Base-by-base conservation (phyloP, 768 basidiomycete genomes). In the Filobasidium wieringae region DNA sequence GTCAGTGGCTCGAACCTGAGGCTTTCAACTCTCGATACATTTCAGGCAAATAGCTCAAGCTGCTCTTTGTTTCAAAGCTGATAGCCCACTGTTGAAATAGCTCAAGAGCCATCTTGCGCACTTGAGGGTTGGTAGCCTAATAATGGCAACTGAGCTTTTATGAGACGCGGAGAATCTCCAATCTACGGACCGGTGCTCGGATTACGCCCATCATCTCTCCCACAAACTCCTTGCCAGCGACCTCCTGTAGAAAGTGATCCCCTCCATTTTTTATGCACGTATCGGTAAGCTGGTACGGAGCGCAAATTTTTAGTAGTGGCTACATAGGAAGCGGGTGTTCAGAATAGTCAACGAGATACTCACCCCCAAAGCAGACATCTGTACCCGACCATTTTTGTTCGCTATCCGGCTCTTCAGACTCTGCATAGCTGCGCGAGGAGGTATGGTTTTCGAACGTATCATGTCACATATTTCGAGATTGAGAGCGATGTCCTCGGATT, bases 381-480 rank as follows among this genome's bases (percentile, higher is more conserved):
- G 89, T 7, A 93, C 91, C 65, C 97, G 93, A 0, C 90, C 91
- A 72, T 99, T 99, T 81, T 86, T 87, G 76, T 93, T 88, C 67
- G 85, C 84, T 51, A 97, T 77, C 51, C 92, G 81, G 26, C 84
- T 81, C 75, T 90, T 90, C 68, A 99, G 78, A 19, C 85, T 82
- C 58, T 85, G 85, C 84, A 91, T 87, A 4, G 93, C 86, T 60
- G 86, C 83, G 75, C 86, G 86, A 17, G 92, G 84, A 17, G 81
- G 80, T 0, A 85, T 84, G 39, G 86, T 82, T 77, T 93, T 92
- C 6, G 88, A 88, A 54, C 91, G 83, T 71, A 99, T 91, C 74
- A 92, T 86, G 75, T 99, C 95, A 64, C 89, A 90, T 78, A 96
- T 88, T 72, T 96, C 90, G 59, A 99, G 86, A 67, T 86, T 86